Conservation (phyloP, 306 rosid species). For the Fragaria ananassa region DNA sequence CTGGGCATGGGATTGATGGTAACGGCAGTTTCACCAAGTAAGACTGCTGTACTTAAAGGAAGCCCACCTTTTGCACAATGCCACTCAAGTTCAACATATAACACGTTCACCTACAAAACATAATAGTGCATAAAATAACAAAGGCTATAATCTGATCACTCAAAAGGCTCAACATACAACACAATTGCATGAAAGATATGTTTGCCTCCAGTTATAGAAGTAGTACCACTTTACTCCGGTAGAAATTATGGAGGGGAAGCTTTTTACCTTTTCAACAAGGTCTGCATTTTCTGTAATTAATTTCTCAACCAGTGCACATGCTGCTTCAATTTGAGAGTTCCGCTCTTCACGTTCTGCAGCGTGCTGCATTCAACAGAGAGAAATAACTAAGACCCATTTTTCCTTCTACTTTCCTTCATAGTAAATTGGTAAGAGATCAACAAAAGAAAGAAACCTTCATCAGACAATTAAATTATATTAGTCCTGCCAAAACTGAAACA, state of each 20-base stretch:
- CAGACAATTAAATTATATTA: background rate
- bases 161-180: background rate
- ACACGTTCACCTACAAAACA: slow-evolving; percentile 51
- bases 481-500: background rate
- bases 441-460: background rate
- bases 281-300: slow-evolving; percentile 72
- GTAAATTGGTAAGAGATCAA: background rate
- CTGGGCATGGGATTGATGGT: slow-evolving; percentile 23
- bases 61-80: slow-evolving; percentile 26
- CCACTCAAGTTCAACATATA: slow-evolving; percentile 49
- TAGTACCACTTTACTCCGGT: background rate
- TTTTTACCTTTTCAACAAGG: slow-evolving; percentile 83
- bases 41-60: slow-evolving; percentile 27
- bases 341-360: slow-evolving; percentile 50
- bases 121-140: background rate
- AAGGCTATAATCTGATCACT: background rate
- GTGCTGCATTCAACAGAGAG: slow-evolving; percentile 19
- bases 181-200: background rate
- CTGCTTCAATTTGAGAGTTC: slow-evolving; percentile 72
- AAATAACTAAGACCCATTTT: background rate
- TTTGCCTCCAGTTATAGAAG: background rate
- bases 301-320: slow-evolving; percentile 58
- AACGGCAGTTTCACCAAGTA: slow-evolving; percentile 26
- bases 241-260: background rate
- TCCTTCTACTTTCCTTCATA: background rate